A percentile compares a stretch with the other conserved stretches of the same genome.
Conservation (phyloP, 345 rosid species). For the Erucastrum elatum region DNA sequence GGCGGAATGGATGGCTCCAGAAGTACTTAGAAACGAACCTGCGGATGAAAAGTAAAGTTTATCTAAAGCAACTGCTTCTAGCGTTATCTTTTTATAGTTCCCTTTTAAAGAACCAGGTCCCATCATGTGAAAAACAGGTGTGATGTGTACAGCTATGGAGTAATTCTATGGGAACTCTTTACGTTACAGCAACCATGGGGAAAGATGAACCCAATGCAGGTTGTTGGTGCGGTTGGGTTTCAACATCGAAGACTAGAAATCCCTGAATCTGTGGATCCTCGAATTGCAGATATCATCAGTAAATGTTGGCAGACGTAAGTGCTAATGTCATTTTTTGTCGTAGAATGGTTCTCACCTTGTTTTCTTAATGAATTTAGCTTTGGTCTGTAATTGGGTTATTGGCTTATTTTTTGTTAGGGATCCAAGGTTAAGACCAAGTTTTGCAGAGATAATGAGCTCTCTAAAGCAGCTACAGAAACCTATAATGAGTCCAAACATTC, state of each 20-base stretch:
- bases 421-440: slow-evolving; percentile 84
- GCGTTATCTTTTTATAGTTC: background rate
- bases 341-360: background rate
- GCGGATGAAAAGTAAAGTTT: slow-evolving; percentile 80
- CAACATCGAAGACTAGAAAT: slow-evolving; percentile 92
- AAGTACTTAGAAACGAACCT: slow-evolving; percentile 95
- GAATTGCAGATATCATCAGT: slow-evolving; percentile 70
- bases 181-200: slow-evolving; percentile 94
- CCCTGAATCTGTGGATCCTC: slow-evolving; percentile 66
- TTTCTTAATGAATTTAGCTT: background rate
- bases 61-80: background rate
- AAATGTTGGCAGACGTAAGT: slow-evolving; percentile 95
- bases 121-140: slow-evolving; percentile 57
- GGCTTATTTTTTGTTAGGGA: slow-evolving; percentile 46
- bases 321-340: background rate
- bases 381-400: background rate
- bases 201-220: slow-evolving; percentile 99
- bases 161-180: slow-evolving; percentile 89
- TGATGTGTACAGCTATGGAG: slow-evolving; percentile 93
- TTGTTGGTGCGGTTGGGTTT: slow-evolving; percentile 97
- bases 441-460: slow-evolving; percentile 82
- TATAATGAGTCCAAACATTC: slow-evolving; percentile 44
- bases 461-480: slow-evolving; percentile 90
- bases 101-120: background rate
- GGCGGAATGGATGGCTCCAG: slow-evolving; percentile 99